Base-by-base conservation (phyloP, 2,329 filamentous ascomycete genomes). In the Zymoseptoria tritici region DNA sequence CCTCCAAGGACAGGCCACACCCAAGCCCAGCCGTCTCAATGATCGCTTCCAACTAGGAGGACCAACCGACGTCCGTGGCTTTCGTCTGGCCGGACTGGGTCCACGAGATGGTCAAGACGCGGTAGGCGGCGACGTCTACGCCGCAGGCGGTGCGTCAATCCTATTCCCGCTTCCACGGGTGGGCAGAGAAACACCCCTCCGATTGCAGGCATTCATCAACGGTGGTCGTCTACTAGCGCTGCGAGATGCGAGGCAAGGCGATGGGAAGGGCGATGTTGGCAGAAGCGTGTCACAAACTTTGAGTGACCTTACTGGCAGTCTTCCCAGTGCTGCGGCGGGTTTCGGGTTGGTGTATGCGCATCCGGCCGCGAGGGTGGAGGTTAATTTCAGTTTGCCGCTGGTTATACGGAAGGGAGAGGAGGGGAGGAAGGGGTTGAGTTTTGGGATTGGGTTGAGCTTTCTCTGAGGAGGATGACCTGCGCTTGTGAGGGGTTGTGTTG, bases 381-480 rank as follows among this genome's bases (percentile, higher is more conserved):
- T 99, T 67, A 99, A 99, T 76, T 96, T 99, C 73, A 91, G 89
- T 68, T 75, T 99, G 66, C 94, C 94, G 1, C 74, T 99, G 60
- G 87, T 93, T 19, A 75, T 91, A 70, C 83, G 94, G 60, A 87
- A 83, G 64, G 91, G 91, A 42, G 94, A 99, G 76, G 87, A 94
- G 68, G 87, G 85, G 16, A 85, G 93, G 58, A 99, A 99, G 78
- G 94, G 94, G 0, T 72, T 99, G 64, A 91, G 94, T 73, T 87
- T 99, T 69, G 94, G 94, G n/a, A 90, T 99, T 49, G 94, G 94
- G 55, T 91, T 99, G 71, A 95, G 90, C 77, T 97, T 99, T 73
- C 77, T 97, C 81, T 97, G 88, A 64, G 53, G 50, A 52, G 9
- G 24, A 7, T n/a, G 36, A 3, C 4, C 11, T 46, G 16, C 13